These are phyloP conservation scores for Nothophoma quercina DNA, from an alignment of 2,329 filamentous ascomycete species.

Conservation along the genomic window DNA sequence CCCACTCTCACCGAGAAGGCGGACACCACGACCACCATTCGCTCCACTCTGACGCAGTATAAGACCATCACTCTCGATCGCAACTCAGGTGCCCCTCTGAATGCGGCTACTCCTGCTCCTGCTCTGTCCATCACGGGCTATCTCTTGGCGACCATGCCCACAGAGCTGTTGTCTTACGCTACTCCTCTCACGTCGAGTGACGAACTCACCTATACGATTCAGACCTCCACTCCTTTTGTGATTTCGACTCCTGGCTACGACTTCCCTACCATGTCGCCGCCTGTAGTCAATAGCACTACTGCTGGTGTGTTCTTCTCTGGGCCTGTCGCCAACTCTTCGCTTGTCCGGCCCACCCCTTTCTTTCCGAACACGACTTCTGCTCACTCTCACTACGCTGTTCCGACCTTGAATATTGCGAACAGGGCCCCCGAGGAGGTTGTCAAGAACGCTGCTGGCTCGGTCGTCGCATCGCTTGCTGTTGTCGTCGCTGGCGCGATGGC, in stretches of 20 bases:
- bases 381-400: slow-evolving; percentile 7
- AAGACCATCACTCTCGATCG: slow-evolving; percentile 16
- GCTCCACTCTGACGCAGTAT: slow-evolving; percentile 22
- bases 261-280: slow-evolving; percentile 10
- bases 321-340: slow-evolving; percentile 8
- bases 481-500: slow-evolving; percentile 16
- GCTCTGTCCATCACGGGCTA: slow-evolving; percentile 6
- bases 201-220: slow-evolving; percentile 7
- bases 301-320: slow-evolving; percentile 13
- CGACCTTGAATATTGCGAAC: slow-evolving; percentile 19
- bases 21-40: slow-evolving; percentile 26
- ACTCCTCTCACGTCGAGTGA: neutral
- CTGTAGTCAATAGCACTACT: slow-evolving; percentile 12
- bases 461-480: slow-evolving; percentile 6
- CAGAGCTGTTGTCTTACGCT: neutral
- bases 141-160: slow-evolving; percentile 2
- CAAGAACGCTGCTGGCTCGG: slow-evolving; percentile 11
- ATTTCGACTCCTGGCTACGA: neutral
- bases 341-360: slow-evolving; percentile 11
- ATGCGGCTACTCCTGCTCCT: neutral
- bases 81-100: neutral
- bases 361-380: slow-evolving; percentile 17
- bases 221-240: slow-evolving; percentile 6
- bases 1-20: neutral
- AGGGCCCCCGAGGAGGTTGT: neutral